phyloP scores from a whole-genome alignment of 768 basidiomycete genomes.

The Neoboletus magnificus region DNA sequence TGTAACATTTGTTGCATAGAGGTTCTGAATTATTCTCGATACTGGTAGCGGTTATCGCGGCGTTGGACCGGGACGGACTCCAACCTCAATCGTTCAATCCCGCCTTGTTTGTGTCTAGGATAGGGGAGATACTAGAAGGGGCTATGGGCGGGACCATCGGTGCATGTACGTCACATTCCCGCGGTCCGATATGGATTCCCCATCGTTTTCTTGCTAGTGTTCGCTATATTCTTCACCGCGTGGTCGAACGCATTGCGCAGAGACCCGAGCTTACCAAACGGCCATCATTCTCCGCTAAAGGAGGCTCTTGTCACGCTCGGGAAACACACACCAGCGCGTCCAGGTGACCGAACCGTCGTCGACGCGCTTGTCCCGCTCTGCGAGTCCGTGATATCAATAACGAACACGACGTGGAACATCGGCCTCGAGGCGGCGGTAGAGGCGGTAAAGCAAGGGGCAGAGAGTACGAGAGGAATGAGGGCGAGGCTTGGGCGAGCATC shows the following conservation, averaged over 20 bases:
- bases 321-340: slow-evolving; percentile 48
- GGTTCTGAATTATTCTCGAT: neutral
- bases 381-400: slow-evolving; percentile 9
- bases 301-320: slow-evolving; percentile 32
- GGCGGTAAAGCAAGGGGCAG: slow-evolving; percentile 42
- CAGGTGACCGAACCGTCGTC: slow-evolving; percentile 55
- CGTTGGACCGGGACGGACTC: slow-evolving; percentile 29
- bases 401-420: neutral
- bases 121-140: slow-evolving; percentile 46
- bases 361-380: slow-evolving; percentile 52
- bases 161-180: slow-evolving; percentile 38
- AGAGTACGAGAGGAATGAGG: slow-evolving; percentile 45
- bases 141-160: slow-evolving; percentile 56
- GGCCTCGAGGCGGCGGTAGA: slow-evolving; percentile 18
- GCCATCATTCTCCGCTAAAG: slow-evolving; percentile 14
- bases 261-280: neutral
- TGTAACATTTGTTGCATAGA: neutral
- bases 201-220: slow-evolving; percentile 28
- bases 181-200: neutral
- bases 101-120: slow-evolving; percentile 21
- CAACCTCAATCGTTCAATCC: slow-evolving; percentile 13
- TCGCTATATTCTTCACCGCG: slow-evolving; percentile 43
- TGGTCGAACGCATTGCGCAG: slow-evolving; percentile 25
- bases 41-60: slow-evolving; percentile 31
- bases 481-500: slow-evolving; percentile 49